Evolutionary conservation across 2,329 filamentous ascomycete genomes (phyloP).

Genomic region (Hymenoscyphus fructigenus): DNA sequence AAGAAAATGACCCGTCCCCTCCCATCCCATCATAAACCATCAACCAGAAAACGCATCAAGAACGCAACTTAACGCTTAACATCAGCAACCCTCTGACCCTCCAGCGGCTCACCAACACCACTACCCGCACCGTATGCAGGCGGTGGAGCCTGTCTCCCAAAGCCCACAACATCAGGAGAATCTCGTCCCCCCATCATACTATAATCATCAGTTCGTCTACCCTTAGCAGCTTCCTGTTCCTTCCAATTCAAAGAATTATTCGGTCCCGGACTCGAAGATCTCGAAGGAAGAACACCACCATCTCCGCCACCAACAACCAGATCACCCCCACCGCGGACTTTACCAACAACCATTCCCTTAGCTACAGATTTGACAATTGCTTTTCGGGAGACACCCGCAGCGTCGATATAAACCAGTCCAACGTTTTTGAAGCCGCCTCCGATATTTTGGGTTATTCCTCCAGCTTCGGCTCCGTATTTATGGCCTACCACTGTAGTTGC

Average conservation of each 20-base stretch:
- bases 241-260: slow-evolving; percentile 24
- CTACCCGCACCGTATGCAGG: neutral
- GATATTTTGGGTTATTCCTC: slow-evolving; percentile 70
- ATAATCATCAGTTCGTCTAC: slow-evolving; percentile 25
- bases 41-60: neutral
- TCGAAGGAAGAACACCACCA: slow-evolving; percentile 25
- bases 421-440: slow-evolving; percentile 93
- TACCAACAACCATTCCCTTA: slow-evolving; percentile 91
- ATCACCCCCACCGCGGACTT: slow-evolving; percentile 71
- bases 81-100: neutral
- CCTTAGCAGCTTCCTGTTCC: slow-evolving; percentile 28
- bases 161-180: slow-evolving; percentile 29
- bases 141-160: slow-evolving; percentile 29
- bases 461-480: slow-evolving; percentile 83
- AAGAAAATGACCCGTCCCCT: neutral
- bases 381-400: slow-evolving; percentile 83
- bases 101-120: neutral
- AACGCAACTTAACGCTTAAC: slow-evolving; percentile 2
- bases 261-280: neutral
- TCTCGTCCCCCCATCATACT: slow-evolving; percentile 27
- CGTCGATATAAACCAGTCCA: slow-evolving; percentile 94
- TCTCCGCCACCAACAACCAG: slow-evolving; percentile 67
- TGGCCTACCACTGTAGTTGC: slow-evolving; percentile 86
- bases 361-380: slow-evolving; percentile 93
- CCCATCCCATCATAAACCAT: neutral